Evolutionary conservation across 1,139 yeast genomes (phyloP), one percentile per base, ranked within the genome.

Genomic region (Barnettozyma hawaiiensis): DNA sequence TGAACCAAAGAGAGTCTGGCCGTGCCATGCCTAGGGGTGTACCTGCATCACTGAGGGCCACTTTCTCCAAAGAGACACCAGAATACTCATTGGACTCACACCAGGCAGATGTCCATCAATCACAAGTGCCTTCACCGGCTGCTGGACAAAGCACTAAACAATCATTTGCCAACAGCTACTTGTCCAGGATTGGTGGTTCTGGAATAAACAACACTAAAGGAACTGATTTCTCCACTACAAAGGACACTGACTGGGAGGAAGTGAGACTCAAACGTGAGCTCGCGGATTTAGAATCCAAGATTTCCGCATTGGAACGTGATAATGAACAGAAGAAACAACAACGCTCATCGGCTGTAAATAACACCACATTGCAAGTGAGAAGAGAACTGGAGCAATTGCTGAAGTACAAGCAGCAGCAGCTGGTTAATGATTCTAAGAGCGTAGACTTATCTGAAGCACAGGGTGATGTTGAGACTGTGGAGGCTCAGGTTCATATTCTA

Each of bases 41-140:
- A 5, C 98, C 98, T n/a, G 85, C 92, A 2, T 79, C 94, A 8
- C 70, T 94, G 51, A 75, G 96, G 42, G 96, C 97, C 4, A 85
- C 97, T 0, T 90, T 90, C 63, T 84, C 87, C 32, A 89, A 89
- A 65, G 89, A 85, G 52, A 75, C 75, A 31, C 95, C 96, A 8
- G 81, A 79, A 48, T 90, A 85, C 62, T 83, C 84, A 55, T 59
- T 87, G 40, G 71, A 67, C 45, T 71, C 78, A 20, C 65, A 66
- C 49, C 78, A 75, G 57, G 73, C 75, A 1, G 66, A 69, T 35
- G 60, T 71, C 19, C 51, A 29, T 40, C 51, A 43, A 23, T 42
- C 47, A 5, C 43, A 41, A 19, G 49, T 51, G 10, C 32, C 45
- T 11, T 46, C 44, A 3, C 12, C 21, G 12, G 21, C 33, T 14